Base-by-base conservation (phyloP, 805 yeast genomes). In the Kluyveromyces siamensis region DNA sequence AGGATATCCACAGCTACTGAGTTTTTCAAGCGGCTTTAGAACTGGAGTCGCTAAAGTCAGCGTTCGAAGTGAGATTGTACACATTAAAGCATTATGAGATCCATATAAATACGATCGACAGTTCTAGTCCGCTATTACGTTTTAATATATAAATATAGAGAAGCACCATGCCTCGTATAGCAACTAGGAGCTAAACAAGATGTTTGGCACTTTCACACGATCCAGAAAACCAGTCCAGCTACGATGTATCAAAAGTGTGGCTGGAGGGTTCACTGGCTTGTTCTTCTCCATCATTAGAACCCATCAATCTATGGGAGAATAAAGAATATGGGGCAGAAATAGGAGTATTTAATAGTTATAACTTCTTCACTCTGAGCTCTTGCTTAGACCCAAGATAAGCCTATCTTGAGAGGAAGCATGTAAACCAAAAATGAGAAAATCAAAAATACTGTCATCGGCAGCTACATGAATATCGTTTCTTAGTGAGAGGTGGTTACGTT, bases 221-320 rank as follows among this genome's bases (percentile, higher is more conserved):
- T 75, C 80, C 73, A 58, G 55, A 54, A 62, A 67, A 68, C 57
- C 59, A 52, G 52, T 56, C 60, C 48, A 48, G 49, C 53, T 54
- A 61, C 68, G 69, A 70, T 68, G 81, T 76, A 76, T 76, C 81
- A 76, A 73, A 70, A 57, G 58, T 57, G 68, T 61, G 52, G 55
- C 51, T 45, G 53, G 49, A 48, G 55, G 68, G 56, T 66, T 59
- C 52, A 51, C 58, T 60, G 70, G 83, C 83, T 77, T 76, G 53
- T 44, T 79, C 76, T 79, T 70, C 84, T 79, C 84, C 83, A 65
- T 71, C 64, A 72, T 55, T 59, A 79, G 81, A 72, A 79, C 82
- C 83, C 82, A 71, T 59, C 52, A 67, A 66, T 72, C 80, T 67
- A 77, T 69, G 60, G 75, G 55, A 55, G 67, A 48, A 57, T 52